Evolutionary conservation across 108 stramenopile species (phyloP), one percentile per base, ranked within the genome.

Genomic region (Fragilaria radians): DNA sequence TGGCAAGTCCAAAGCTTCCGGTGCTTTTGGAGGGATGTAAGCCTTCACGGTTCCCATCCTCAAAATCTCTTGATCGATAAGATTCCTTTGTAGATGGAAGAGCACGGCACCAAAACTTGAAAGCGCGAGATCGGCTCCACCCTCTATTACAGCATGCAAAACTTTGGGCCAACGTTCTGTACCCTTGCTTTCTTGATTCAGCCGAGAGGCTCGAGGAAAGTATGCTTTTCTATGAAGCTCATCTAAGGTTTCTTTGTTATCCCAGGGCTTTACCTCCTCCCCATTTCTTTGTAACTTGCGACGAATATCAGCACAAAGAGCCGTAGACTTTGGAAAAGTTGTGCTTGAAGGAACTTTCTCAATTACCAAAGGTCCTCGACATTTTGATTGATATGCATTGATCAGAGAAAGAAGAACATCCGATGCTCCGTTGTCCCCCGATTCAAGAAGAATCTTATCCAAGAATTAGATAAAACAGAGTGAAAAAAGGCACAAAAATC

Each of bases 21-120:
- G 30, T 25, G 72, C 61, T 45, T 73, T 59, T 46, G 88, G 79
- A 19, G 94, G 90, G 19, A 81, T 76, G 75, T 93, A 95, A 2
- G 91, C 86, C 50, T 80, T 90, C 32, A 96, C 80, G 17, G 84
- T 77, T n/a, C 80, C 83, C 94, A 96, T 92, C 55, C 79, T 79
- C 49, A 98, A 57, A 31, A 98, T 89, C 46, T 95, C 96, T 28
- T 66, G 72, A 74, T 98, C 97, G 46, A 97, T 81, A 46, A 98
- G 73, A 63, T 81, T 81, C 21, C 94, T 78, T 66, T 91, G 91
- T n/a, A 96, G 78, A 68, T 93, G 93, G 66, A 70, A 94, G 28
- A 95, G 62, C 14, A 78, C 83, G 22, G 93, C 96, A 9, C 95
- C 97, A 61, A 96, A 79, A 21, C 93, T 85, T 0, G 85, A 70